These are phyloP conservation scores for Maudiozyma turicensis DNA, from an alignment of 805 yeast species.

Conservation along the genomic window DNA sequence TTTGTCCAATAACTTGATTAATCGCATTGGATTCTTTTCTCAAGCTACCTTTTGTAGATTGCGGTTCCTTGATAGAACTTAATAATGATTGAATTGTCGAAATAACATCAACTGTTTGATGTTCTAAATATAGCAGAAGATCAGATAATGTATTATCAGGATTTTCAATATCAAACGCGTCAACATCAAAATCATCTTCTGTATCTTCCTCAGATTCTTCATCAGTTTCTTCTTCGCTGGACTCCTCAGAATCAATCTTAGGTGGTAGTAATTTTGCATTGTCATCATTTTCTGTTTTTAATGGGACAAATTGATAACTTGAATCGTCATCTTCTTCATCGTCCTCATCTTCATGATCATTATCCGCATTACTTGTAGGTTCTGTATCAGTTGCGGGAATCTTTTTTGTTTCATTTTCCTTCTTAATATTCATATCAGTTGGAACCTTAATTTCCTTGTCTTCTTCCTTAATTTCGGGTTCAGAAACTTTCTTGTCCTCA, in stretches of 20 bases:
- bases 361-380: not conserved
- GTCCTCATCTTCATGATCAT: not conserved
- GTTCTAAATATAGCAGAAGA: constrained; percentile 76
- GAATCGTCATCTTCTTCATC: constrained; percentile 4
- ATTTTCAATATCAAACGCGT: constrained; percentile 69
- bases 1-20: constrained; percentile 65
- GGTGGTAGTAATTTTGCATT: not conserved
- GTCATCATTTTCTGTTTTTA: not conserved
- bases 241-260: constrained; percentile 2
- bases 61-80: constrained; percentile 65
- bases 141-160: constrained; percentile 86
- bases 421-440: not conserved
- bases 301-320: constrained; percentile 12
- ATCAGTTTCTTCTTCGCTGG: constrained; percentile 19
- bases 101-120: constrained; percentile 86
- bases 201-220: constrained; percentile 11
- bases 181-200: constrained; percentile 46
- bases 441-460: not conserved
- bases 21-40: constrained; percentile 69
- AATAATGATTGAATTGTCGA: constrained; percentile 78
- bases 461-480: not conserved
- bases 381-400: not conserved
- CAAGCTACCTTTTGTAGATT: constrained; percentile 65
- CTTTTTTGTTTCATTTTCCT: not conserved
- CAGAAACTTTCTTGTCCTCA: not conserved